Percentiles rank a stretch among this genome's conserved stretches.
Conservation (phyloP, 225 moss, liverwort and hornwort species). For the Bryum argenteum region DNA sequence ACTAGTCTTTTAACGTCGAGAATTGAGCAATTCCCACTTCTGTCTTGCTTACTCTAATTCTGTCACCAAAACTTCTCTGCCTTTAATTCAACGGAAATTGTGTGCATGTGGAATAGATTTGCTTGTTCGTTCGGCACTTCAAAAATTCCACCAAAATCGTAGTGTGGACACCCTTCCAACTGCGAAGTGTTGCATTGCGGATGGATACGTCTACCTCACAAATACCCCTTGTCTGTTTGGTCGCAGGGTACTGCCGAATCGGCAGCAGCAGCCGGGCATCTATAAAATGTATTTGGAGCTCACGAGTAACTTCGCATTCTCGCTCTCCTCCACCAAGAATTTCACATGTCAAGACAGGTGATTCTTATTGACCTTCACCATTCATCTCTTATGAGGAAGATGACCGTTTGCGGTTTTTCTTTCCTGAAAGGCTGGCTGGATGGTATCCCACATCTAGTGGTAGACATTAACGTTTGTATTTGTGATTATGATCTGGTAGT, state of each 20-base stretch:
- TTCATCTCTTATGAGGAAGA: background rate
- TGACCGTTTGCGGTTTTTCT: background rate
- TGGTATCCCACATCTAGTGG: background rate
- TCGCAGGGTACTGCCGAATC: conserved; percentile 70
- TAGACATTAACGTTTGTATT: background rate
- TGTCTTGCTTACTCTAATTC: background rate
- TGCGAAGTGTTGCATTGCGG: too few species aligned
- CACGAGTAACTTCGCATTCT: conserved; percentile 61
- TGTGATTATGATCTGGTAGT: background rate
- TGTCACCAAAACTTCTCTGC: background rate
- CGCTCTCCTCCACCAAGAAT: conserved; percentile 60
- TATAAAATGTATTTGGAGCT: conserved; percentile 76
- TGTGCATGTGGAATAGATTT: background rate
- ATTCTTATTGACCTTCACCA: background rate
- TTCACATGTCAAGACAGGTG: conserved; percentile 77
- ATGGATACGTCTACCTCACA: too few species aligned
- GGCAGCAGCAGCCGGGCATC: conserved; percentile 85
- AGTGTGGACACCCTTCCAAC: too few species aligned
- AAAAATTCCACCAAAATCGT: too few species aligned
- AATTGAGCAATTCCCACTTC: background rate
- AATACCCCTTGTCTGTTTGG: background rate
- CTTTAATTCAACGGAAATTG: background rate
- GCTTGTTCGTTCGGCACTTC: background rate
- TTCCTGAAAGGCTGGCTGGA: background rate
- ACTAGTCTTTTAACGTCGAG: background rate